Evolutionary conservation across 306 rosid species (phyloP), one percentile per base, ranked within the genome.

Genomic region (Trifolium pratense): DNA sequence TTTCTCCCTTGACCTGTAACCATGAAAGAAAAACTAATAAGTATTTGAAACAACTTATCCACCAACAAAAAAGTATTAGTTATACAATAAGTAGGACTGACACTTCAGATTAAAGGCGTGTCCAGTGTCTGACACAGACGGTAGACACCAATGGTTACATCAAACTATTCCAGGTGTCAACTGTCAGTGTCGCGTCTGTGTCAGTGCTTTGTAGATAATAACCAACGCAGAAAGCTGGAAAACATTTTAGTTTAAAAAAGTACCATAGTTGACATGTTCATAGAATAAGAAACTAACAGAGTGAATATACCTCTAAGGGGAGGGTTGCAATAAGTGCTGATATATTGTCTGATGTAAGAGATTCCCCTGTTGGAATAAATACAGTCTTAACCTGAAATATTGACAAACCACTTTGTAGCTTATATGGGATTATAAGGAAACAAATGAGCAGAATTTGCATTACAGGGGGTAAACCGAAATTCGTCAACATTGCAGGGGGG

Each of bases 241-340:
- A 4, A 68, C 37, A 31, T 12, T 16, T 25, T 43, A 67, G 40
- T 52, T 52, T 16, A 37, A 52, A 51, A 11, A 52, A 1, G n/a
- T 8, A 79, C 45, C 45, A 37, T 34, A 17, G 55, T 36, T 66
- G 10, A 42, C 14, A 9, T 49, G 16, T 51, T 75, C 68, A 13
- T 39, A 48, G 55, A 57, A 43, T 20, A 58, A 65, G n/a, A 60
- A 68, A 51, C 48, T 31, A 49, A 29, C 32, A 36, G 18, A 36
- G 9, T 15, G 21, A 79, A 70, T 34, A 81, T 85, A 86, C 97
- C 97, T 91, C 98, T 71, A 89, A 70, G 56, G 96, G 97, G 77
- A 93, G 96, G 68, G 92, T 91, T 49, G 89, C 94, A 63, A 93
- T 85, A 62, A 93, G 92, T 60, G 97, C 91, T 18, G 98, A 97